phyloP scores from a whole-genome alignment of 2,329 filamentous ascomycete genomes.

The Onygenales sp. region DNA sequence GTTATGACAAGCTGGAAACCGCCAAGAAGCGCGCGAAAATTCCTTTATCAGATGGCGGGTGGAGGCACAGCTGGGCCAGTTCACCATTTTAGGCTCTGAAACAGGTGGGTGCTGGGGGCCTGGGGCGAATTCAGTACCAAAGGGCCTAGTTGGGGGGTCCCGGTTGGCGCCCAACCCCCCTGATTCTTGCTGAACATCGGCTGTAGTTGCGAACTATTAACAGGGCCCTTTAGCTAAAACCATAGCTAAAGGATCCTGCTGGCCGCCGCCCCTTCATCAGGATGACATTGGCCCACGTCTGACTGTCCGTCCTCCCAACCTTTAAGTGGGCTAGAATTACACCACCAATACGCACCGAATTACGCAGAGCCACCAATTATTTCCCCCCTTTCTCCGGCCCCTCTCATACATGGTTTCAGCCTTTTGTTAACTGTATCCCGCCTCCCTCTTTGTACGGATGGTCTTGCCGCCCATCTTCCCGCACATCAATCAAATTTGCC shows the following conservation, averaged over 20 bases:
- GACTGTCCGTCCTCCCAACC: background rate
- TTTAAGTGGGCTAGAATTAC: background rate
- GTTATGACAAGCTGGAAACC: too few species aligned
- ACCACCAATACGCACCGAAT: background rate
- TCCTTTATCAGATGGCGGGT: too few species aligned
- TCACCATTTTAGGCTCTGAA: too few species aligned
- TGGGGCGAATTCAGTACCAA: background rate
- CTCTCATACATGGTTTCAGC: background rate
- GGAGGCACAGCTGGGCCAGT: too few species aligned
- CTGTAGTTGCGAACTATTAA: background rate
- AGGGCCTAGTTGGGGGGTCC: background rate
- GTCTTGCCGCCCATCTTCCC: background rate
- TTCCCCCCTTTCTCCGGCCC: too few species aligned
- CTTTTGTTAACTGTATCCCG: background rate
- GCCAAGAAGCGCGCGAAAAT: too few species aligned
- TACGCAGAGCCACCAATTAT: background rate
- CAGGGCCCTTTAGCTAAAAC: background rate
- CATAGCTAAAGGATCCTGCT: background rate
- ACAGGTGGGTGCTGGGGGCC: too few species aligned
- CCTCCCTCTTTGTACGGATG: background rate
- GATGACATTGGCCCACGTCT: background rate
- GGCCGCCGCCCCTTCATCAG: background rate
- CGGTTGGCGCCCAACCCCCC: background rate
- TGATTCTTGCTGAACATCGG: background rate
- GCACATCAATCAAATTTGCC: background rate